Percentiles rank a stretch among this genome's conserved stretches.
These are phyloP conservation scores for Pseudopediastrum boryanum DNA, from an alignment of 139 green algal genomes.

Conservation along the genomic window DNA sequence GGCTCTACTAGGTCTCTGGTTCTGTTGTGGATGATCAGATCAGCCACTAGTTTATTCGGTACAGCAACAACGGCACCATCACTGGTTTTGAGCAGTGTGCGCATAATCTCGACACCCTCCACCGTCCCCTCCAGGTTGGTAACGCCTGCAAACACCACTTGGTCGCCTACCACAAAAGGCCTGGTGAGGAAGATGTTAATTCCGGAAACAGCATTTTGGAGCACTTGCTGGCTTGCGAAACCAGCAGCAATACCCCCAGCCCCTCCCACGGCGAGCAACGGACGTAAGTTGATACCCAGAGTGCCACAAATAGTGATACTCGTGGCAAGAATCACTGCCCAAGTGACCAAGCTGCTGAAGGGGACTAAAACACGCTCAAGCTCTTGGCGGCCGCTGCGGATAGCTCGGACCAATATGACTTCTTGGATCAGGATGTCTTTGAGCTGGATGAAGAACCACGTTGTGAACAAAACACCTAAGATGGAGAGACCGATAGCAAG, in stretches of 20 bases:
- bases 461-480: neutral
- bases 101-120: conserved; percentile 47
- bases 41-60: too few species aligned
- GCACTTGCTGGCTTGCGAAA: conserved; percentile 48
- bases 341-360: conserved; percentile 38
- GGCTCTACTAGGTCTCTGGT: too few species aligned
- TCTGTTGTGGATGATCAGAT: too few species aligned
- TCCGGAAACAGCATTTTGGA: conserved; percentile 29
- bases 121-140: conserved; percentile 82
- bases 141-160: conserved; percentile 45
- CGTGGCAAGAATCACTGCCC: conserved; percentile 22
- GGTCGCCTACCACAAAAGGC: conserved; percentile 22
- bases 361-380: conserved; percentile 20
- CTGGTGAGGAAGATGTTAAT: conserved; percentile 47
- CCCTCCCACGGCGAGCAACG: conserved; percentile 42
- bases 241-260: conserved; percentile 44
- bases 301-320: neutral
- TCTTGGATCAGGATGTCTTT: conserved; percentile 9
- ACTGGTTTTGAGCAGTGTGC: conserved; percentile 27
- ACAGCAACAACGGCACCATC: too few species aligned
- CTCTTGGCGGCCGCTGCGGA: conserved; percentile 12
- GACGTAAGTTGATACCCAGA: conserved; percentile 36
- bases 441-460: conserved; percentile 23
- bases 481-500: neutral
- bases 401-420: neutral